Percentiles rank a stretch among this genome's conserved stretches.
phyloP scores from a whole-genome alignment of 148 eudicot genomes.

The Euryodendron excelsum region DNA sequence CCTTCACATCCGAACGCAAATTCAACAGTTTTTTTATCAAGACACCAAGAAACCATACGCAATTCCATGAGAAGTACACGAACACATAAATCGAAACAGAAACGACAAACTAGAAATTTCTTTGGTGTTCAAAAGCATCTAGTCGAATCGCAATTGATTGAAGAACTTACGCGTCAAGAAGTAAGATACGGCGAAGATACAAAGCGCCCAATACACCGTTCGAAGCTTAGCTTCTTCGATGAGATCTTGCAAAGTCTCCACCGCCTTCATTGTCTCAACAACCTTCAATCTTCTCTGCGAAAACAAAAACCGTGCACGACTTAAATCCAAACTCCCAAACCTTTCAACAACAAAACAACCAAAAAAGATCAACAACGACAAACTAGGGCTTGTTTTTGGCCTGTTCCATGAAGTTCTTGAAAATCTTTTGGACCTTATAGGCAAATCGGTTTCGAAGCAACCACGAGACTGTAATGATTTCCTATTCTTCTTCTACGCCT shows the following conservation, averaged over 20 bases:
- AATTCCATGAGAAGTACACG: not conserved
- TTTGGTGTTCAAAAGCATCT: not conserved
- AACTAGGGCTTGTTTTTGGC: constrained; percentile 1
- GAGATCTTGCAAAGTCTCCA: constrained; percentile 77
- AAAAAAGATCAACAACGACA: not conserved
- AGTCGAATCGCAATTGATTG: not conserved
- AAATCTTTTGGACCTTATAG: too few species aligned
- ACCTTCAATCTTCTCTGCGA: not conserved
- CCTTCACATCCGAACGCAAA: not conserved
- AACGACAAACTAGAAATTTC: not conserved
- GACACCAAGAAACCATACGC: not conserved
- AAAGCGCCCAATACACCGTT: constrained; percentile 74
- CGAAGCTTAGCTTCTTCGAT: constrained; percentile 92
- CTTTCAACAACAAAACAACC: not conserved
- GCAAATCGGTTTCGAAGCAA: too few species aligned
- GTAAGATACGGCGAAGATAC: constrained; percentile 71
- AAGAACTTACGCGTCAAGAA: constrained; percentile 80
- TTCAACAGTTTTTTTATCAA: not conserved
- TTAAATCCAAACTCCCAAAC: not conserved
- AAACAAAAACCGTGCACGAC: not conserved
- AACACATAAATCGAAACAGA: too few species aligned
- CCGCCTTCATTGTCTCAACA: constrained; percentile 34
- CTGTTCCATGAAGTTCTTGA: too few species aligned
- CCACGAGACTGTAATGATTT: too few species aligned
- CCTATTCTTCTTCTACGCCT: not conserved